Evolutionary conservation across 768 basidiomycete species (phyloP), one percentile per base, ranked within the genome.

Genomic region (Naganishia kalamii): DNA sequence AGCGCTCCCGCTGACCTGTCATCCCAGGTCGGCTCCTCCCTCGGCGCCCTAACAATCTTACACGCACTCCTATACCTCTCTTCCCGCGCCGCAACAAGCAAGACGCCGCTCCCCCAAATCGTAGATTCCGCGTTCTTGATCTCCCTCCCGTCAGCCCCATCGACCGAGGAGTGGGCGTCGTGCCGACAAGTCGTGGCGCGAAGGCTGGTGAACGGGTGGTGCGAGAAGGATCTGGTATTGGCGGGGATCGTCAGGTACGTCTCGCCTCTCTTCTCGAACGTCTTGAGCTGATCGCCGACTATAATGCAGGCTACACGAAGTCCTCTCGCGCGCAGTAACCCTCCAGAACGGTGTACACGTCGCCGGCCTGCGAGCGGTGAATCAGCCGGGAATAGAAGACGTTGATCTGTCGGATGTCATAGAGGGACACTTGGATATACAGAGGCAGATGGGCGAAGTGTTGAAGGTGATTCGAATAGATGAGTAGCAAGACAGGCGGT

Each of bases 61-160:
- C 70, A 77, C 57, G 77, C 78, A 10, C 69, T 80, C 4, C 72
- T 76, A 7, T 72, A 75, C 60, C 77, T 79, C 44, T 60, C 76
- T 13, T 69, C 72, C 0, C 66, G 72, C 3, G 63, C 63, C n/a
- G 43, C 47, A 51, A 11, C 64, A 21, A 47, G 23, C 23, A 17
- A 41, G 57, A 48, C 66, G 35, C 19, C 70, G 29, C 64, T 52
- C 21, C 75, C 71, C 12, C 70, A 73, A 23, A 75, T 81, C 41
- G 79, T 82, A 57, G 81, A 81, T 71, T 74, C 76, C 0, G 81
- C 80, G 0, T 74, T 74, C 60, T 69, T 82, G 60, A 80, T 82
- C 70, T 80, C 80, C 6, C 70, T 81, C 1, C 81, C 81, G 0
- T 68, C 77, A 1, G 72, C 77, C 1, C 81, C 81, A 0, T 71